Base-by-base conservation (phyloP, 2,329 filamentous ascomycete species). In the Calonectria pseudoreteaudii region DNA sequence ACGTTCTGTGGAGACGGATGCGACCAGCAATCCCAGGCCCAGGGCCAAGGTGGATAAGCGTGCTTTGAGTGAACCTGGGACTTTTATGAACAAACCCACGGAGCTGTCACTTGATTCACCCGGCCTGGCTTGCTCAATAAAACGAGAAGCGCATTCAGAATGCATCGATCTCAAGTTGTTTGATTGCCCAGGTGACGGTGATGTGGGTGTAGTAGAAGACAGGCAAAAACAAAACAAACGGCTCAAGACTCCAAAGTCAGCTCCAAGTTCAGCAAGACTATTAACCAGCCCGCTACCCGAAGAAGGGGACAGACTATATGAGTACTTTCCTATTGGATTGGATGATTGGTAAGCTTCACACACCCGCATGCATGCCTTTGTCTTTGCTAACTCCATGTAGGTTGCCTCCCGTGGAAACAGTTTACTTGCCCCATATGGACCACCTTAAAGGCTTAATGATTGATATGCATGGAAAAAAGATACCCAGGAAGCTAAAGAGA, bases 351-450 rank as follows among this genome's bases (percentile, higher is more conserved):
- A 83, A 34, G 10, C 20, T 26, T 26, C 4, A n/a, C n/a, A n/a
- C n/a, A n/a, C n/a, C 20, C 2, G 2, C 9, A 7, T 8, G 14
- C 16, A n/a, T 18, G 9, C 16, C 8, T 26, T 23, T 23, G 26
- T n/a, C 14, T 64, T 44, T 7, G 13, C 64, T 66, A 52, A 66
- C 66, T 72, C 41, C 5, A n/a, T n/a, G 79, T 34, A 91, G 91
- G 93, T 95, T 96, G 91, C 94, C 94, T 2, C 95, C 95, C 0
- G 94, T 97, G 3, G 95, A 98, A 84, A 95, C 95, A 6, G 93
- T 98, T 18, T 98, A 98, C 83, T 89, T 95, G 60, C 96, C 96
- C 7, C 96, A 98, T 83, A 94, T 98, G 20, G 96, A 98, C 4
- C 96, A 98, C 84, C 96, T 98, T 82, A 96, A 94, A 16, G 90